Evolutionary conservation across 495 filamentous ascomycete genomes (phyloP), one percentile per base, ranked within the genome.

Genomic region (Paragyromitra xinjiangensis): DNA sequence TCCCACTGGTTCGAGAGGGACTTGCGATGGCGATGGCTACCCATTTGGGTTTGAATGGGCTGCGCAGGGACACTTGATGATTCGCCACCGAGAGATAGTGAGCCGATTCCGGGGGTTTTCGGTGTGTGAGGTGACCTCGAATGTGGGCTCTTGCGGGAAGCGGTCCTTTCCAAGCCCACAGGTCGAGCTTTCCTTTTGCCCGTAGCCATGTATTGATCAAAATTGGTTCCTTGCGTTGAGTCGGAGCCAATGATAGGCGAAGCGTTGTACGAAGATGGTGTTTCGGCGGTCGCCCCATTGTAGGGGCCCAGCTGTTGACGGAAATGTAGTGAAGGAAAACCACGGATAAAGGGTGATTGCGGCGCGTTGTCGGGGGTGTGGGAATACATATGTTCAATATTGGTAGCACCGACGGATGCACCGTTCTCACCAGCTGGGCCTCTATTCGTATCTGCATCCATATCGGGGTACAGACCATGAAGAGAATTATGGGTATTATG

Each of bases 1-100:
- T 92, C 91, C 90, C 90, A 93, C 72, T 91, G 90, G 74, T 87
- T 87, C 2, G 90, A 91, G 11, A 91, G 82, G 63, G 86, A 90
- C 83, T 91, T 90, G 77, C 91, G 88, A 79, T 91, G 90, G 12
- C 89, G 87, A 75, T 88, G 88, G 63, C 86, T 84, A 81, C 80
- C 81, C 48, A 87, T 80, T 72, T 87, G 82, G 62, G 82, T 86
- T 56, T 88, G 86, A 66, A 92, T 91, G 14, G 90, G 89, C 78
- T 92, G 90, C 1, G 87, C 87, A 1, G 88, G 87, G 73, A 91
- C 88, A 81, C 87, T 90, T 77, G 89, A 88, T 44, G 90, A 90
- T 66, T 92, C 90, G 3, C 89, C 88, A 6, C 89, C 91, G 45
- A 92, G 83, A 58, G 88, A 88, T 64, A 92, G 83, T 3, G 85